Base-by-base conservation (phyloP, 768 basidiomycete genomes). In the Candolleomyces aberdarensis region DNA sequence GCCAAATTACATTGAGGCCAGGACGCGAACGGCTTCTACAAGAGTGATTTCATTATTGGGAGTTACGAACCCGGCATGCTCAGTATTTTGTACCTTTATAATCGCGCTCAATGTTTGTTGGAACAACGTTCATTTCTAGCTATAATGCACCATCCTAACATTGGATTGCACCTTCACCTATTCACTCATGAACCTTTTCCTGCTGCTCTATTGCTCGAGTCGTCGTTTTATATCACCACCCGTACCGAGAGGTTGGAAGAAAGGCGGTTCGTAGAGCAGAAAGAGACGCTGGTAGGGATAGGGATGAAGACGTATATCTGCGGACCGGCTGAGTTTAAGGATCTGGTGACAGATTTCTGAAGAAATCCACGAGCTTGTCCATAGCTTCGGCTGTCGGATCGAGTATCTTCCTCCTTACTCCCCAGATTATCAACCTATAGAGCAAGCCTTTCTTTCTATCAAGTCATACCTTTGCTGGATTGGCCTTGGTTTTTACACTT, bases 291-390 rank as follows among this genome's bases (percentile, higher is more conserved):
- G 7, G 44, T 40, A 22, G 70, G 26, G 26, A 26, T 26, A 26
- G 26, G 65, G 13, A 69, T 72, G 48, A 68, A 74, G n/a, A 66
- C 72, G 0, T 86, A 77, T 61, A 46, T 86, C 13, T 86, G 85
- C 67, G 85, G 85, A 3, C 80, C 84, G 1, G 72, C 70, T 20
- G 66, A 64, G 2, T 85, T 83, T 56, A 26, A 26, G 26, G 3
- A 26, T 26, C 26, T 3, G 26, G 26, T 26, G 26, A 3, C 3
- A 3, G 26, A 26, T 26, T 36, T 72, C 63, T 40, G 64, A 73
- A 20, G 70, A 64, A n/a, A 29, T 76, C 0, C 57, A 57, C 48
- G 66, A 74, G 7, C 59, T 69, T 44, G 67, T 72, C 10, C 63
- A 67, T 58, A 67, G 59, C 29, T 62, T 61, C 7, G 68, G 74